phyloP scores from a whole-genome alignment of 2,329 filamentous ascomycete genomes.

The Verticillium klebahnii region DNA sequence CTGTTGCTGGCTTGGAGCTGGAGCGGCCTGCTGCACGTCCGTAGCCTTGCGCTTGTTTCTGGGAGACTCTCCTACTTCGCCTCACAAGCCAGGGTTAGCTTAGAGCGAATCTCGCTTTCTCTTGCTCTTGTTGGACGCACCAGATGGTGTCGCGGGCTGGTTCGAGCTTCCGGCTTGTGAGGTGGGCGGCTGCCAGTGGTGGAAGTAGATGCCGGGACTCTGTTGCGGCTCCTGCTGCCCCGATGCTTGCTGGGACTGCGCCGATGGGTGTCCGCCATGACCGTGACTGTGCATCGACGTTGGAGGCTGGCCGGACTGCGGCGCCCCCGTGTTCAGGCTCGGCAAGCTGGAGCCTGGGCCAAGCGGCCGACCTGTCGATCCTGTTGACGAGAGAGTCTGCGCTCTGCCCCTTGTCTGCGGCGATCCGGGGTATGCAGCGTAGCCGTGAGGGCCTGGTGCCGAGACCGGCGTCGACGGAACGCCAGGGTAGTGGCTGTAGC shows the following conservation, averaged over 20 bases:
- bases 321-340: slow-evolving; percentile 40
- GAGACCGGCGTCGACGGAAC: slow-evolving; percentile 39
- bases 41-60: slow-evolving; percentile 75
- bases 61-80: slow-evolving; percentile 63
- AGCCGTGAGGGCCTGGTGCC: slow-evolving; percentile 32
- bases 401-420: slow-evolving; percentile 42
- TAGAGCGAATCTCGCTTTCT: slow-evolving; percentile 38
- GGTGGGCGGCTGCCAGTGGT: slow-evolving; percentile 84
- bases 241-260: slow-evolving; percentile 47
- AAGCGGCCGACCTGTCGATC: slow-evolving; percentile 31
- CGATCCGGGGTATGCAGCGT: slow-evolving; percentile 42
- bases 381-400: slow-evolving; percentile 39
- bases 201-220: slow-evolving; percentile 82
- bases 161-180: slow-evolving; percentile 57
- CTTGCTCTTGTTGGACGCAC: slow-evolving; percentile 57
- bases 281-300: slow-evolving; percentile 33
- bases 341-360: slow-evolving; percentile 32
- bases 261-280: slow-evolving; percentile 41
- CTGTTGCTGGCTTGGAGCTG: slow-evolving; percentile 37
- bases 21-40: slow-evolving; percentile 44
- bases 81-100: slow-evolving; percentile 29
- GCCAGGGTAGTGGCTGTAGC: slow-evolving; percentile 36
- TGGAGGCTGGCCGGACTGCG: slow-evolving; percentile 25
- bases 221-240: slow-evolving; percentile 59
- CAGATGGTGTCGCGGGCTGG: slow-evolving; percentile 69